Conservation (phyloP, 2,329 filamentous ascomycete genomes). For the Tolypocladium amazonense region DNA sequence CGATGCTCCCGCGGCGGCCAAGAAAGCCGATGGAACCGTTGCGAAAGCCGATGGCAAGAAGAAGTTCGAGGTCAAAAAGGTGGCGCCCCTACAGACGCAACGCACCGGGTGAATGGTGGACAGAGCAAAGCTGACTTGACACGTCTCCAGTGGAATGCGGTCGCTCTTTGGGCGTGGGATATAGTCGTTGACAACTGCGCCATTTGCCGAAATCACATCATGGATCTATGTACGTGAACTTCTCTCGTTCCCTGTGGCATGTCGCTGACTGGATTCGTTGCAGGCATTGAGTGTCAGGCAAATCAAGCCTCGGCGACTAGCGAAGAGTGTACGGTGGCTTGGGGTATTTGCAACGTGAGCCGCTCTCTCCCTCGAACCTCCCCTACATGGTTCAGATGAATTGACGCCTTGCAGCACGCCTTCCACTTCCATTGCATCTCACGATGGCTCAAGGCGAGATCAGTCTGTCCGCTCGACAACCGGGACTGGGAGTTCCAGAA, state of each 20-base stretch:
- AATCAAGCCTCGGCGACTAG: constrained; percentile 96
- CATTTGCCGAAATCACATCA: constrained; percentile 98
- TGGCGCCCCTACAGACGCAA: constrained; percentile 24
- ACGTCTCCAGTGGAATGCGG: constrained; percentile 77
- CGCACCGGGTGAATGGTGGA: neutral
- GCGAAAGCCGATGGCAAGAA: constrained; percentile 66
- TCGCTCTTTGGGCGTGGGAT: constrained; percentile 98
- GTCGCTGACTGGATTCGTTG: constrained; percentile 5
- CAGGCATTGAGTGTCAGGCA: constrained; percentile 95
- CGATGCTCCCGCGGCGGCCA: constrained; percentile 58
- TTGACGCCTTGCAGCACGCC: constrained; percentile 60
- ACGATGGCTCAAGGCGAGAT: constrained; percentile 96
- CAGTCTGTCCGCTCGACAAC: constrained; percentile 96
- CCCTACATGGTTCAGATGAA: neutral
- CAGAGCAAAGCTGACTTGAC: constrained; percentile 1
- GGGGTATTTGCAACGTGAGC: constrained; percentile 94
- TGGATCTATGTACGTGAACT: constrained; percentile 77
- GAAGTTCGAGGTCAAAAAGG: constrained; percentile 98
- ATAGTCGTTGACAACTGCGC: constrained; percentile 99
- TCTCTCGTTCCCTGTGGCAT: neutral
- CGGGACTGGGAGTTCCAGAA: constrained; percentile 99
- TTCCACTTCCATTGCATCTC: constrained; percentile 99
- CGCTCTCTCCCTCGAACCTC: neutral
- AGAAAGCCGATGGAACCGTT: constrained; percentile 40
- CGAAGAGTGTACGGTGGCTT: constrained; percentile 96